Conservation (phyloP, 2,329 filamentous ascomycete genomes). For the Mycocentrospora acerina region DNA sequence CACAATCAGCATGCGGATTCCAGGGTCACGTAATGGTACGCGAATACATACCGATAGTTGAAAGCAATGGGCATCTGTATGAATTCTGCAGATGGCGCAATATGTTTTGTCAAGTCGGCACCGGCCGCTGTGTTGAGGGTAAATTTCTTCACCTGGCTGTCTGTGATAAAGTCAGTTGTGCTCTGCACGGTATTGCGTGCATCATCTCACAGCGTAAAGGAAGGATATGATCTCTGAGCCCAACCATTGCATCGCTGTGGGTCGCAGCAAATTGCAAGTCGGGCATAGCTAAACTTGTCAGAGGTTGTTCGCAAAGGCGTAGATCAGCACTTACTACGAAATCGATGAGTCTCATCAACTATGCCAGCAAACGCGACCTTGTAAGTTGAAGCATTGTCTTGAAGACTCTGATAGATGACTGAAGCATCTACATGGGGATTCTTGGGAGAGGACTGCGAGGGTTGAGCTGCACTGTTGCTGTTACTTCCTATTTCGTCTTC, state of each 20-base stretch:
- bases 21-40: not conserved
- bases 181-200: not conserved
- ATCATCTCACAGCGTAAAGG: slow-evolving; percentile 69
- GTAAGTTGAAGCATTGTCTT: slow-evolving; percentile 70
- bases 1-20: slow-evolving; percentile 1
- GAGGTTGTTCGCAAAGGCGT: slow-evolving; percentile 1
- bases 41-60: slow-evolving; percentile 52
- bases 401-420: slow-evolving; percentile 62
- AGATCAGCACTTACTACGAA: slow-evolving; percentile 60
- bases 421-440: slow-evolving; percentile 21
- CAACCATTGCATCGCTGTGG: slow-evolving; percentile 67
- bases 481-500: slow-evolving; percentile 32
- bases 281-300: slow-evolving; percentile 60
- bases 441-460: slow-evolving; percentile 1
- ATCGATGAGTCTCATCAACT: slow-evolving; percentile 81
- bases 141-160: slow-evolving; percentile 64
- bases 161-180: slow-evolving; percentile 34
- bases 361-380: slow-evolving; percentile 69
- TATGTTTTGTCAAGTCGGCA: slow-evolving; percentile 66
- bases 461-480: not conserved
- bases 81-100: slow-evolving; percentile 79
- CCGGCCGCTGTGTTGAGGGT: slow-evolving; percentile 41
- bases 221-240: slow-evolving; percentile 70
- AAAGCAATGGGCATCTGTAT: slow-evolving; percentile 74
- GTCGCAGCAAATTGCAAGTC: slow-evolving; percentile 82